Conservation (phyloP, 805 yeast species). For the Candida parachauliodes region DNA sequence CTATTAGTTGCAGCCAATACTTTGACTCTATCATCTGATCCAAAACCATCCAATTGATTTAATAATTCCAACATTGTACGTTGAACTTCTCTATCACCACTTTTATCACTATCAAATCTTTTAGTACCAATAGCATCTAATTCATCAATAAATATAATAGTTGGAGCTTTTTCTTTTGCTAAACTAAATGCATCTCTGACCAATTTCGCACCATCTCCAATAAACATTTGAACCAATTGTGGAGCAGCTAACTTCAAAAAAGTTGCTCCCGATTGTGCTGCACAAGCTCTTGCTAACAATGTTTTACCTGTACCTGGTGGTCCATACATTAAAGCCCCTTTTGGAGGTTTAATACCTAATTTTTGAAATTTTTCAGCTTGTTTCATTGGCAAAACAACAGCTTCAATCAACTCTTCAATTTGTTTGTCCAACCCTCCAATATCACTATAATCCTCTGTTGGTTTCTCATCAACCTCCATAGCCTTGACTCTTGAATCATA, state of each 20-base stretch:
- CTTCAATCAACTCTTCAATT: constrained; percentile 96
- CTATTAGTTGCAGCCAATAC: constrained; percentile 98
- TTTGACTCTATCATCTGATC: constrained; percentile 94
- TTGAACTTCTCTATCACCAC: constrained; percentile 46
- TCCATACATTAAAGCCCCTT: constrained; percentile 47
- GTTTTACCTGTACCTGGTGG: constrained; percentile 50
- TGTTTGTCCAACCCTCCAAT: constrained; percentile 98
- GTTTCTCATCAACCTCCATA: constrained; percentile 99
- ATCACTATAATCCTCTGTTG: constrained; percentile 94
- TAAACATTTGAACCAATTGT: constrained; percentile 45
- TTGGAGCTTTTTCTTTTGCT: constrained; percentile 46
- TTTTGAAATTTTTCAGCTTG: constrained; percentile 94
- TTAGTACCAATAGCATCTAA: constrained; percentile 47
- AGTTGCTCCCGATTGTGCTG: constrained; percentile 45
- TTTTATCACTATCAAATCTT: constrained; percentile 43
- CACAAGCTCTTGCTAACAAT: constrained; percentile 46
- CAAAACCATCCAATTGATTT: constrained; percentile 81
- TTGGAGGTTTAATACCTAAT: constrained; percentile 76
- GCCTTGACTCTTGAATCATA: constrained; percentile 98
- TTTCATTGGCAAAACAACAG: constrained; percentile 97
- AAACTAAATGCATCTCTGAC: constrained; percentile 45
- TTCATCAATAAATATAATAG: constrained; percentile 45
- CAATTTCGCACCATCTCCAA: constrained; percentile 46
- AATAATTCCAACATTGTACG: constrained; percentile 48
- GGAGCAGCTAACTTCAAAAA: constrained; percentile 45